A percentile compares a stretch with the other conserved stretches of the same genome.
phyloP scores from a whole-genome alignment of 192 early-diverging fungal species.

The Gonapodya prolifera region DNA sequence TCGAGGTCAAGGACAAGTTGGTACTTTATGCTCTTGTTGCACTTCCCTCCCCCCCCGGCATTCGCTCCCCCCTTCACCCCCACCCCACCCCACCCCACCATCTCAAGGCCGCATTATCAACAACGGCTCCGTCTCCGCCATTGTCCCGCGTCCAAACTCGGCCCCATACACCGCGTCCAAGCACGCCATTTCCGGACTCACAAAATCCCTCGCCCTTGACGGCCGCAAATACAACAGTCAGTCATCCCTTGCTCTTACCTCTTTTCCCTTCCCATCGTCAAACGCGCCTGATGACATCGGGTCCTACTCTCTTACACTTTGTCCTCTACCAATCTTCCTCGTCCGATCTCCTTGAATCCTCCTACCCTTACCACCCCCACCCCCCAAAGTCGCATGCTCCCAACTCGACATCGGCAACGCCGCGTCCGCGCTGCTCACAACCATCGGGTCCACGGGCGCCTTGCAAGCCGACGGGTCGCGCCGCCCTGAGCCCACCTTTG shows the following conservation, averaged over 20 bases:
- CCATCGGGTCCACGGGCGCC: background rate
- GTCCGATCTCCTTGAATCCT: background rate
- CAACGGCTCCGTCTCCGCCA: slow-evolving; percentile 1
- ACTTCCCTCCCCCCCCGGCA: too few relatives aligned
- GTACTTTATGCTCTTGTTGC: too few relatives aligned
- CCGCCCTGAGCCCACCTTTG: background rate
- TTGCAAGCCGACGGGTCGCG: background rate
- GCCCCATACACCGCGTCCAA: slow-evolving; percentile 1
- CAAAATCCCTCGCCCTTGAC: background rate
- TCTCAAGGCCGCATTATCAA: slow-evolving; percentile 3
- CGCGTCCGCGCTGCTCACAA: background rate
- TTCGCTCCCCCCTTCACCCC: background rate
- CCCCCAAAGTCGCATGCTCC: background rate
- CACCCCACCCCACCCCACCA: too few relatives aligned
- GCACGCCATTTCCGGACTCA: background rate
- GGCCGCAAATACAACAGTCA: background rate
- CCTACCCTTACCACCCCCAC: background rate
- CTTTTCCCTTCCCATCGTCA: background rate
- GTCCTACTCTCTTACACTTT: too few relatives aligned
- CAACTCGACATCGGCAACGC: slow-evolving; percentile 7
- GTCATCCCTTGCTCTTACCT: background rate
- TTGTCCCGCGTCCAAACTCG: background rate
- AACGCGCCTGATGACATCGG: too few relatives aligned
- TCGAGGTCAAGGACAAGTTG: too few relatives aligned
- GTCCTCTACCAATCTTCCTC: too few relatives aligned